Percentiles rank a stretch among this genome's conserved stretches.
Evolutionary conservation across 495 filamentous ascomycete species (phyloP).

Genomic region (Neurospora africana): DNA sequence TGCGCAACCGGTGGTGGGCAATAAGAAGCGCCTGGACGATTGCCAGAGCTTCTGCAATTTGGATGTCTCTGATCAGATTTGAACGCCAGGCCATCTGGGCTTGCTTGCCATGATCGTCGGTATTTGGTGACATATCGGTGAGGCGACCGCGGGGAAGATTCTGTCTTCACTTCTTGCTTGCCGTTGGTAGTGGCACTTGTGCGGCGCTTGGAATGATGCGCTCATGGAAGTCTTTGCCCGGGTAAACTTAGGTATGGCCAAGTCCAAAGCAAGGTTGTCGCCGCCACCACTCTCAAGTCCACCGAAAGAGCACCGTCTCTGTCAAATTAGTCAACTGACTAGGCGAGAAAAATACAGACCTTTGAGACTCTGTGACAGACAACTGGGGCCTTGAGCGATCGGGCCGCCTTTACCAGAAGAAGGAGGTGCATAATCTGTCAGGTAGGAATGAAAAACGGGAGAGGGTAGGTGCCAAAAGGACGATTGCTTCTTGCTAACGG

Average conservation of each 20-base stretch:
- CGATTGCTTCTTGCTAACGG: not conserved
- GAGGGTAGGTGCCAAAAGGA: not conserved
- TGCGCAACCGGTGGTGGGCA: not conserved
- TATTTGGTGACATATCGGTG: not conserved
- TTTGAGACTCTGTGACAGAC: no score
- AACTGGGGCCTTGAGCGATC: no score
- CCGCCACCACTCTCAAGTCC: no score
- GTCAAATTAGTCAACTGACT: no score
- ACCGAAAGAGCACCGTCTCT: no score
- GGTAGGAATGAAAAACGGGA: not conserved
- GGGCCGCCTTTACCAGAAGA: no score
- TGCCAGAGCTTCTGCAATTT: not conserved
- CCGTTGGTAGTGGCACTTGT: not conserved
- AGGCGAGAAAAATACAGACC: no score
- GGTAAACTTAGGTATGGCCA: no score
- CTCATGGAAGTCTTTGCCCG: not conserved
- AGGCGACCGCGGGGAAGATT: not conserved
- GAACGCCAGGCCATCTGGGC: not conserved
- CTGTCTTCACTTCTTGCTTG: not conserved
- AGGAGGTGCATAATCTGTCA: no score
- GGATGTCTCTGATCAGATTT: fast-evolving
- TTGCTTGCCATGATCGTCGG: not conserved
- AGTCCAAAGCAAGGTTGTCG: no score
- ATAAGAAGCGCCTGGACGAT: not conserved
- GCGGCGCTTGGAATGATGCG: not conserved